Conservation (phyloP, 169 alveolate genomes). For the Plasmodium knowlesi region DNA sequence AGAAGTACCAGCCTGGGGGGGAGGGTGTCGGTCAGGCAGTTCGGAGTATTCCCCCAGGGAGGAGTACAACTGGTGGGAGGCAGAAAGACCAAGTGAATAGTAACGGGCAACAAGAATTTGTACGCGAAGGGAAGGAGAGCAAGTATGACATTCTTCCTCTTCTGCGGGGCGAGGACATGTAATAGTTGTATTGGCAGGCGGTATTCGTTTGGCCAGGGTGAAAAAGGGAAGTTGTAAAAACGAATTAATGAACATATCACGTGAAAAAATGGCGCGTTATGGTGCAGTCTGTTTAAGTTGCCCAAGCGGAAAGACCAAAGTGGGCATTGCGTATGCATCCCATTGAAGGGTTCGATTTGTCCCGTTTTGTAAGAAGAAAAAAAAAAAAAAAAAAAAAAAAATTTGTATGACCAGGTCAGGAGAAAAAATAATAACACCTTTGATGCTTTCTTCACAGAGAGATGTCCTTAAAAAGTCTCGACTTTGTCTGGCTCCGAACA, state of each 20-base stretch:
- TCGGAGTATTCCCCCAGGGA: neutral
- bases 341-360: neutral
- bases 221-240: neutral
- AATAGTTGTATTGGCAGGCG: neutral
- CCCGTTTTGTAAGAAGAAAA: neutral
- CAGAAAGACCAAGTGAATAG: neutral
- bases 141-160: constrained; percentile 60
- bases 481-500: constrained; percentile 39
- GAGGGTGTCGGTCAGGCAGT: neutral
- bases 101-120: neutral
- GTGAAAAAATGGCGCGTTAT: neutral
- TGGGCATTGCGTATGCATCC: neutral
- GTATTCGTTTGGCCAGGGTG: neutral
- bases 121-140: neutral
- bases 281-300: neutral
- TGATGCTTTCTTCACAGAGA: neutral
- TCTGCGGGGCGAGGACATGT: neutral
- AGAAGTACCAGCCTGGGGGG: constrained; percentile 39
- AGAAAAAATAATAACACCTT: no score
- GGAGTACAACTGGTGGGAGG: no score
- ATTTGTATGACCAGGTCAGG: no score
- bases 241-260: neutral
- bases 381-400: neutral
- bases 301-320: neutral
- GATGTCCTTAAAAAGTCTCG: constrained; percentile 25